phyloP scores from a whole-genome alignment of 1,139 yeast genomes.

The Suhomyces atakaporum region DNA sequence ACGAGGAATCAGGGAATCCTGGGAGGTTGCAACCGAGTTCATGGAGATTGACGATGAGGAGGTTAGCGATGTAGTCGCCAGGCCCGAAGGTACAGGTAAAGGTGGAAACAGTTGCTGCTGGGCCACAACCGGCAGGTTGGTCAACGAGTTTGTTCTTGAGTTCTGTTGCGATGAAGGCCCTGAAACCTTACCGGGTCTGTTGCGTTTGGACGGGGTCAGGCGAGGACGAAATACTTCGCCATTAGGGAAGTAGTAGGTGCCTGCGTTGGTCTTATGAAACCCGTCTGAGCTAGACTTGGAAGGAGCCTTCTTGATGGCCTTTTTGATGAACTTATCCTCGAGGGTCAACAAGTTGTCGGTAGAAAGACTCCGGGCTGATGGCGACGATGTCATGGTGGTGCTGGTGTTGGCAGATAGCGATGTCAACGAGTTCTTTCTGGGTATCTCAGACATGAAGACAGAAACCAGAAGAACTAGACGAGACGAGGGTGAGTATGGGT shows the following conservation, averaged over 20 bases:
- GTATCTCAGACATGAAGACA: constrained; percentile 5
- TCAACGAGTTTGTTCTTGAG: constrained; percentile 10
- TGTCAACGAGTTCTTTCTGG: constrained; percentile 39
- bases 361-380: constrained; percentile 31
- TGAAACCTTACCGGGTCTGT: constrained; percentile 36
- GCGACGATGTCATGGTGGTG: constrained; percentile 2
- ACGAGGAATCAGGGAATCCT: constrained; percentile 10
- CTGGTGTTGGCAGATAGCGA: constrained; percentile 22
- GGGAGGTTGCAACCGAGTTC: constrained; percentile 6
- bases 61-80: constrained; percentile 7
- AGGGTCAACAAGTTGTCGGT: constrained; percentile 42
- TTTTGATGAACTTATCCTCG: constrained; percentile 40
- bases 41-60: constrained; percentile 8
- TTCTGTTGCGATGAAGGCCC: constrained; percentile 5
- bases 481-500: too few relatives aligned
- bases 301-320: constrained; percentile 11
- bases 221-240: constrained; percentile 58
- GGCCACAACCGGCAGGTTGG: constrained; percentile 7
- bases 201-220: constrained; percentile 37
- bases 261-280: constrained; percentile 25
- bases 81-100: constrained; percentile 2
- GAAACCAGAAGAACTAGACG: too few relatives aligned
- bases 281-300: constrained; percentile 11
- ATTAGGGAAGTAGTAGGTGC: constrained; percentile 52
- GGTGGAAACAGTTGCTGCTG: constrained; percentile 2